phyloP scores from a whole-genome alignment of 1,284 basidiomycete genomes.

The Puccinia polysora region DNA sequence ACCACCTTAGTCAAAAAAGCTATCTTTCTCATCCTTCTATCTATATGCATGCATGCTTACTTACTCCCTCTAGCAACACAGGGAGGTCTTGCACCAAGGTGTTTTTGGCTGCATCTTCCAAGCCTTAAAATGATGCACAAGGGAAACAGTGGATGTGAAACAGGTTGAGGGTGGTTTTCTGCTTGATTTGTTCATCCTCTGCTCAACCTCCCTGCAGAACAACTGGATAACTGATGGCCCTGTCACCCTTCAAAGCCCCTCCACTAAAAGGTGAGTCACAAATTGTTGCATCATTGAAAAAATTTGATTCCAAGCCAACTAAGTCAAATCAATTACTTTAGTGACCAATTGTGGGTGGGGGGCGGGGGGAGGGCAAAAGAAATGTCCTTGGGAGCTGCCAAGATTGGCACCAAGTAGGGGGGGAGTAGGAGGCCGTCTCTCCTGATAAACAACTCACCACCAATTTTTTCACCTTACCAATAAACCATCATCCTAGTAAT shows the following conservation, averaged over 20 bases:
- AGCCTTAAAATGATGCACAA: slow-evolving; percentile 91
- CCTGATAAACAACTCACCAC: too few relatives aligned
- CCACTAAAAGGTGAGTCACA: too few relatives aligned
- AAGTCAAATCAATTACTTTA: too few relatives aligned
- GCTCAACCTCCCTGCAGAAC: slow-evolving; percentile 33
- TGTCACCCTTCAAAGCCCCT: slow-evolving; percentile 26
- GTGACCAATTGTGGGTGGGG: too few relatives aligned
- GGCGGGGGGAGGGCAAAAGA: too few relatives aligned
- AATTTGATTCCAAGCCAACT: too few relatives aligned
- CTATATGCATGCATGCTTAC: background rate
- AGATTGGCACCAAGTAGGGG: too few relatives aligned
- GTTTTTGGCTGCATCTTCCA: slow-evolving; percentile 54
- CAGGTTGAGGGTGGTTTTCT: slow-evolving; percentile 61
- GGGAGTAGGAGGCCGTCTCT: too few relatives aligned
- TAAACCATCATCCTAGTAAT: too few relatives aligned
- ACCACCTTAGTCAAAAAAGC: background rate
- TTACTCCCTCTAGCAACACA: slow-evolving; percentile 46
- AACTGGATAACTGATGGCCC: slow-evolving; percentile 53
- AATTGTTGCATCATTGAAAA: too few relatives aligned
- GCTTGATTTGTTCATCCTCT: background rate
- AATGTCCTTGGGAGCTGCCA: too few relatives aligned
- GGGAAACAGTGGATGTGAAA: slow-evolving; percentile 93
- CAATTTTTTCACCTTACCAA: too few relatives aligned
- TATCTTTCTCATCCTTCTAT: background rate
- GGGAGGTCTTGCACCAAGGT: slow-evolving; percentile 52